phyloP scores from a whole-genome alignment of 768 basidiomycete genomes.

The Russula brevipes region DNA sequence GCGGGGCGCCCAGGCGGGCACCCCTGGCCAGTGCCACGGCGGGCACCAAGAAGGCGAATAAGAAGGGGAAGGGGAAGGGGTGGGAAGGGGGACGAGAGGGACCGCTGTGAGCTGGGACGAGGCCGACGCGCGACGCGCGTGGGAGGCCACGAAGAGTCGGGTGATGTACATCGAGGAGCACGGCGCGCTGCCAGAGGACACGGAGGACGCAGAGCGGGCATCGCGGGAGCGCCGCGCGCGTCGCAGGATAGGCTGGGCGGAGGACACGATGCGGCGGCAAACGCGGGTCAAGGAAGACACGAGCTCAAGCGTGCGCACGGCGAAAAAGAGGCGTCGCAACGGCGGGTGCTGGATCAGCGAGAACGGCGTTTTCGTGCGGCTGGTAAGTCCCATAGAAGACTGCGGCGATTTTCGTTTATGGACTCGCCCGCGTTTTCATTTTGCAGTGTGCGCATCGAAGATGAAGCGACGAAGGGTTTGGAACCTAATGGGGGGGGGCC shows the following conservation, averaged over 20 bases:
- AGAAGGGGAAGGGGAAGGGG: not conserved
- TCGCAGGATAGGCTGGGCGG: constrained; percentile 1
- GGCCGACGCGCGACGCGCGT: not conserved
- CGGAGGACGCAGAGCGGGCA: not conserved
- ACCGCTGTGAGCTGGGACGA: not conserved
- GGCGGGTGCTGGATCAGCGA: constrained; percentile 10
- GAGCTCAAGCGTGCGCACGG: not conserved
- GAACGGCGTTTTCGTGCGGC: constrained; percentile 3
- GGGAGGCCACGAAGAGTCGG: constrained; percentile 16
- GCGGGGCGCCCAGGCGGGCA: not conserved
- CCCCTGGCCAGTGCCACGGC: not conserved
- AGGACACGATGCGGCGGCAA: not conserved
- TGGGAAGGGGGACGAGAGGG: not conserved
- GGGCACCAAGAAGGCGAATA: not conserved
- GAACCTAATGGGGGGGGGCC: not conserved
- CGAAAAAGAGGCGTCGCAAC: constrained; percentile 6
- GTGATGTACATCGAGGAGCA: constrained; percentile 19
- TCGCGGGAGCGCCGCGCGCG: constrained; percentile 7
- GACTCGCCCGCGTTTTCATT: not conserved
- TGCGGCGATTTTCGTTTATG: not conserved
- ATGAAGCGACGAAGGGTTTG: not conserved
- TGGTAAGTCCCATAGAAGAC: not conserved
- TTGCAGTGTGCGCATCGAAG: not conserved
- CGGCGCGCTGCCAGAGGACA: not conserved
- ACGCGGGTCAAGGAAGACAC: not conserved